Percentiles rank a stretch among this genome's conserved stretches.
Evolutionary conservation across 768 basidiomycete species (phyloP).

Genomic region (Xerocomellus amylosporus): DNA sequence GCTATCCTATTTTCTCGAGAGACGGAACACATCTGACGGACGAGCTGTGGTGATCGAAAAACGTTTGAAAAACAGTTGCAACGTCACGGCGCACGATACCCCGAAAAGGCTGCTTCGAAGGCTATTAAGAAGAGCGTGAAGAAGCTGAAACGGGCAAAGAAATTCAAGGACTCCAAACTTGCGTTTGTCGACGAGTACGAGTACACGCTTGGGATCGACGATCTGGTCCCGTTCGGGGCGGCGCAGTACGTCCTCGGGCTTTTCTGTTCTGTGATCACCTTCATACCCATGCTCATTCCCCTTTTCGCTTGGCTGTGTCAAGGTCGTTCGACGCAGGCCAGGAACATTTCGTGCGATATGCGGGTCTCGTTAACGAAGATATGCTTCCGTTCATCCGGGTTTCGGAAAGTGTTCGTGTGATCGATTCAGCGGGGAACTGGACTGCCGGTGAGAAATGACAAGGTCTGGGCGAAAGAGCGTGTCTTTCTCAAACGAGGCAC

Average conservation of each 20-base stretch:
- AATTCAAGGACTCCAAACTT: conserved; percentile 43
- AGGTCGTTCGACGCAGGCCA: conserved; percentile 52
- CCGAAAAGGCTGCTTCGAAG: conserved; percentile 45
- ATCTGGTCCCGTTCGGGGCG: conserved; percentile 65
- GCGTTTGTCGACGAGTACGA: conserved; percentile 53
- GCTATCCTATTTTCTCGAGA: not conserved
- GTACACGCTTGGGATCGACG: conserved; percentile 54
- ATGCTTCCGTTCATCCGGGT: conserved; percentile 52
- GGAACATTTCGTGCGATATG: conserved; percentile 51
- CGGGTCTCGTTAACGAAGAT: conserved; percentile 38
- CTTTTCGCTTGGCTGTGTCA: not conserved
- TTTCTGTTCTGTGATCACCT: conserved; percentile 43
- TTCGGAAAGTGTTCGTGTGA: conserved; percentile 50
- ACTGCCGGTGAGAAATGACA: conserved; percentile 41
- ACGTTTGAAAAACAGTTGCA: conserved; percentile 50
- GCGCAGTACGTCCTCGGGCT: conserved; percentile 49
- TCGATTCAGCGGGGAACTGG: conserved; percentile 69
- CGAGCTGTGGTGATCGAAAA: not conserved
- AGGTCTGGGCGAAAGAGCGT: not conserved
- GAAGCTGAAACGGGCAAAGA: conserved; percentile 48
- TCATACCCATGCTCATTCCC: not conserved
- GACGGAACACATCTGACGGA: not conserved
- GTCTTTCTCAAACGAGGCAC: not conserved
- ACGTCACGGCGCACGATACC: conserved; percentile 75
- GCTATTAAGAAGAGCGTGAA: conserved; percentile 45